Evolutionary conservation across 306 rosid species (phyloP).

Genomic region (Medicago arabica): DNA sequence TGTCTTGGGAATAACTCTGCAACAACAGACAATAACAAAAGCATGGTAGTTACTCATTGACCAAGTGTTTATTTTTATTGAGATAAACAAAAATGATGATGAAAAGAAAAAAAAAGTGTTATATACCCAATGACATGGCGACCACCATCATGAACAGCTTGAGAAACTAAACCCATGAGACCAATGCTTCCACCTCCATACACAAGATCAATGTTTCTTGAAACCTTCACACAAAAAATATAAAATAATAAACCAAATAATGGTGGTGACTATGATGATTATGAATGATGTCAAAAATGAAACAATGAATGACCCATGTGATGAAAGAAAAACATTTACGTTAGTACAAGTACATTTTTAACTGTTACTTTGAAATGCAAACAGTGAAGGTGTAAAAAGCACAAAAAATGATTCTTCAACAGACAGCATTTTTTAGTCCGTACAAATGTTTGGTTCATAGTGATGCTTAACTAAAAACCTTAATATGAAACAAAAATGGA

Average conservation of each 20-base stretch:
- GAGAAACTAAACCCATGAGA: conserved; percentile 96
- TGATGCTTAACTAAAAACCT: neutral
- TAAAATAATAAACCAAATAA: neutral
- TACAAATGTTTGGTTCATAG: neutral
- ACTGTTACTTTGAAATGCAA: neutral
- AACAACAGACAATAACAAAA: conserved; percentile 60
- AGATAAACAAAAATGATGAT: neutral
- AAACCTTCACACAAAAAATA: conserved; percentile 59
- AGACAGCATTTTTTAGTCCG: neutral
- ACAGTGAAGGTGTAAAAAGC: neutral
- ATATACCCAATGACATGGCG: conserved; percentile 97
- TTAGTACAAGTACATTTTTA: conserved; percentile 14
- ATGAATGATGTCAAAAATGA: conserved; percentile 28
- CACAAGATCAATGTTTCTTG: conserved; percentile 95
- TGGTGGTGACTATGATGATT: conserved; percentile 35
- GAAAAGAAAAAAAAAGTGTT: conserved; percentile 2
- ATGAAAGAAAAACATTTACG: neutral
- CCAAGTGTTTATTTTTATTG: conserved; percentile 14
- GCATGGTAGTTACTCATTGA: conserved; percentile 46
- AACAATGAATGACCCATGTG: neutral
- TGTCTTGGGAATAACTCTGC: conserved; percentile 99
- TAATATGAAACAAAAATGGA: conserved; percentile 26
- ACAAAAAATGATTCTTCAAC: neutral
- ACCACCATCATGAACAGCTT: conserved; percentile 99
- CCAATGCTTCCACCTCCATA: conserved; percentile 99